These are phyloP conservation scores for Nectriaceae sp. DNA, from an alignment of 2,329 filamentous ascomycete genomes.

Conservation along the genomic window DNA sequence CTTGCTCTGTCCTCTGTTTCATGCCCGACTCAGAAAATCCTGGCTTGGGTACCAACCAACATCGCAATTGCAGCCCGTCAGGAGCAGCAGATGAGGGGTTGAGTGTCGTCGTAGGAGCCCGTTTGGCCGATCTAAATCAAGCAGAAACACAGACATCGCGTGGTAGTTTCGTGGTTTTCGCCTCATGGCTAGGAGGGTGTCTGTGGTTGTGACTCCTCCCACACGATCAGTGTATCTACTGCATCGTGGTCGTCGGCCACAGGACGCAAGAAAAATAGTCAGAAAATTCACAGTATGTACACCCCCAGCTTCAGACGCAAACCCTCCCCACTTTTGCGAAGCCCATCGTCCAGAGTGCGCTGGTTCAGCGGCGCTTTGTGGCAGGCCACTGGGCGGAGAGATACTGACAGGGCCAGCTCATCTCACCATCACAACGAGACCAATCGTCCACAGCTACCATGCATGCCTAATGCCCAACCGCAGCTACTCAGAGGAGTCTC, in stretches of 20 bases:
- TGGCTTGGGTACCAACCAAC: constrained; percentile 15
- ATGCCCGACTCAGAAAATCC: constrained; percentile 11
- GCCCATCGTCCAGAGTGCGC: not conserved
- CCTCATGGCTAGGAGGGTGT: too few relatives aligned
- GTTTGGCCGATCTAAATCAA: not conserved
- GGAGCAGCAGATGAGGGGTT: not conserved
- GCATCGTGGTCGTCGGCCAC: too few relatives aligned
- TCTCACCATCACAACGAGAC: constrained; percentile 14
- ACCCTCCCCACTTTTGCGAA: not conserved
- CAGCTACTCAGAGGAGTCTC: constrained; percentile 6
- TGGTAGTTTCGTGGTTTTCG: too few relatives aligned
- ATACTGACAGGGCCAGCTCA: constrained; percentile 13
- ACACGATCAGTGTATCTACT: too few relatives aligned
- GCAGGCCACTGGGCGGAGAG: not conserved
- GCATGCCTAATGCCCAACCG: constrained; percentile 26
- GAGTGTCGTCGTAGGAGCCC: not conserved
- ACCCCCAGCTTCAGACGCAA: not conserved
- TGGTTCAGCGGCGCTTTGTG: not conserved
- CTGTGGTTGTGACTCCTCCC: too few relatives aligned
- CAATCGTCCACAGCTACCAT: constrained; percentile 18
- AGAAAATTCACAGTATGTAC: not conserved
- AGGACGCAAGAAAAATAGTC: too few relatives aligned
- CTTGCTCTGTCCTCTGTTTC: constrained; percentile 13
- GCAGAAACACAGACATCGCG: not conserved
- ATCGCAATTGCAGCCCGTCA: not conserved